Evolutionary conservation across 352 stramenopile genomes (phyloP).

Genomic region (Phytophthora uliginosa): DNA sequence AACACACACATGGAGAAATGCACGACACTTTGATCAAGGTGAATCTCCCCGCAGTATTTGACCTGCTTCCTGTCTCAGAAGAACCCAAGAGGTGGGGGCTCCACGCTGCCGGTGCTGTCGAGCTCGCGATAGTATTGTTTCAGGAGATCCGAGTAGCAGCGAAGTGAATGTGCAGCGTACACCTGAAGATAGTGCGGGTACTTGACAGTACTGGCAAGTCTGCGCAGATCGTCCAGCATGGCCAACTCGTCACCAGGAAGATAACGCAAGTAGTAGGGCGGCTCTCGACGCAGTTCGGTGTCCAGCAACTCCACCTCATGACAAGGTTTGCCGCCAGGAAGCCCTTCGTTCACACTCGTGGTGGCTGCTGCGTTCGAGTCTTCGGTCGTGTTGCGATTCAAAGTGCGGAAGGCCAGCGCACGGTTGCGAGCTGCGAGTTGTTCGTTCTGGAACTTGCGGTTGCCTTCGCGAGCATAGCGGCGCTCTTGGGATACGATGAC

Average conservation of each 20-base stretch:
- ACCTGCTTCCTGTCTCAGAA: slow-evolving; percentile 25
- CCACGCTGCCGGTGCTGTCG: slow-evolving; percentile 49
- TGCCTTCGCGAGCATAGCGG: slow-evolving; percentile 59
- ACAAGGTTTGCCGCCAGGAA: slow-evolving; percentile 62
- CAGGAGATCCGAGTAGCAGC: slow-evolving; percentile 69
- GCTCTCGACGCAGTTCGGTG: slow-evolving; percentile 65
- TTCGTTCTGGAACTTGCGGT: slow-evolving; percentile 70
- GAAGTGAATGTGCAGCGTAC: slow-evolving; percentile 69
- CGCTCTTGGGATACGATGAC: slow-evolving; percentile 73
- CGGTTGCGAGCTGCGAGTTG: slow-evolving; percentile 59
- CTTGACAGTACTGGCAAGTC: slow-evolving; percentile 61
- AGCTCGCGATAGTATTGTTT: slow-evolving; percentile 78
- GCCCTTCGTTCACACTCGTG: slow-evolving; percentile 64
- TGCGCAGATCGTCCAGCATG: slow-evolving; percentile 65
- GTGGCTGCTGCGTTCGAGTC: slow-evolving; percentile 44
- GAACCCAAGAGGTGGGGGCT: slow-evolving; percentile 66
- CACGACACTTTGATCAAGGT: slow-evolving; percentile 10
- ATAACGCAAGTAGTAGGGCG: slow-evolving; percentile 81
- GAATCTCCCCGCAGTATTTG: not conserved
- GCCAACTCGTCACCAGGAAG: slow-evolving; percentile 72
- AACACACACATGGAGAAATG: not conserved
- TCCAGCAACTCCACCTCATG: slow-evolving; percentile 70
- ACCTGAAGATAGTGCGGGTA: slow-evolving; percentile 68
- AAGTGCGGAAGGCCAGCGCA: slow-evolving; percentile 61
- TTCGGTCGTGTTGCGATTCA: slow-evolving; percentile 52